These are phyloP conservation scores for Nicotiana attenuata DNA, from an alignment of 257 asterid species.

Conservation along the genomic window DNA sequence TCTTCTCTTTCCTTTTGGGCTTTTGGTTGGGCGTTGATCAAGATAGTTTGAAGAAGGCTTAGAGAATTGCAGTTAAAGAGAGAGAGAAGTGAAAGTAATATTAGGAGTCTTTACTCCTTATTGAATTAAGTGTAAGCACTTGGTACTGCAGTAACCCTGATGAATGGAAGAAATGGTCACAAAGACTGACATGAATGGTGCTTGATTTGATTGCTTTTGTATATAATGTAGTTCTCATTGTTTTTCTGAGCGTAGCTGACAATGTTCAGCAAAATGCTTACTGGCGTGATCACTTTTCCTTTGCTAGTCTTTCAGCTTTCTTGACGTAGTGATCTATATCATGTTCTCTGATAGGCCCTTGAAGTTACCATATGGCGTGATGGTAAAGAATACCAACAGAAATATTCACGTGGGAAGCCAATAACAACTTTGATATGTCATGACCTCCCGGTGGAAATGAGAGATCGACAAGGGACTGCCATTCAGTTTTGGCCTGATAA, in stretches of 20 bases:
- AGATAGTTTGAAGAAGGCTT: background rate
- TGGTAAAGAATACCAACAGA: constrained; percentile 82
- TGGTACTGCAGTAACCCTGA: background rate
- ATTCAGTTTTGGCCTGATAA: constrained; percentile 93
- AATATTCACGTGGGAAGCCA: constrained; percentile 89
- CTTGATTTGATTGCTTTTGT: background rate
- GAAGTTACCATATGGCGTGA: constrained; percentile 95
- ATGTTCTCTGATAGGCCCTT: constrained; percentile 46
- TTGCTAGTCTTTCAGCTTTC: background rate
- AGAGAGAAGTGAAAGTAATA: background rate
- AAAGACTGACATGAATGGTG: background rate
- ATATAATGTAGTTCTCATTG: background rate
- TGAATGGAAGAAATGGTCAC: background rate
- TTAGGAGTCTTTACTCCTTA: background rate
- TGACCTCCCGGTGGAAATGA: constrained; percentile 58
- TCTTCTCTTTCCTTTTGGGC: background rate
- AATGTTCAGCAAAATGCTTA: background rate
- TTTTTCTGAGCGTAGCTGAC: background rate
- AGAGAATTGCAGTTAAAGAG: background rate
- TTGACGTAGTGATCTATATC: constrained; percentile 12
- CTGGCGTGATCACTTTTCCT: background rate
- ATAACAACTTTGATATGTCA: constrained; percentile 44
- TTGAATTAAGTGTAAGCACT: background rate
- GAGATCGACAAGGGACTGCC: constrained; percentile 60
- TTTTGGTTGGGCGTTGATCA: background rate